phyloP scores from a whole-genome alignment of 2,329 filamentous ascomycete genomes.

The Calonectria naviculata region DNA sequence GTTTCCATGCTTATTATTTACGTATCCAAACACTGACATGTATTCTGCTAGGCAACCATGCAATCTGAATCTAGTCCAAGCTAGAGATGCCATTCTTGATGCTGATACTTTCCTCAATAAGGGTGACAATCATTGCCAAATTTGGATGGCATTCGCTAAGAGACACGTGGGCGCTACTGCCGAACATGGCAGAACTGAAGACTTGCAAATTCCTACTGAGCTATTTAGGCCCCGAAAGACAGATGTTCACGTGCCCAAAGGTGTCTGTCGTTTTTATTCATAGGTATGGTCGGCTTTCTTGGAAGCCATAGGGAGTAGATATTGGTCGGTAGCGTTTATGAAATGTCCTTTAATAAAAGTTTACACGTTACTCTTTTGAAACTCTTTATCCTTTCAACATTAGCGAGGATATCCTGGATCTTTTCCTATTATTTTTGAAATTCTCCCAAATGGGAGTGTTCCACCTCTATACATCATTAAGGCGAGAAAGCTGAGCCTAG shows the following conservation, averaged over 20 bases:
- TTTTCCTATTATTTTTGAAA: no score
- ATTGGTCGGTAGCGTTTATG: no score
- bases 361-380: no score
- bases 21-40: no score
- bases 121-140: not conserved
- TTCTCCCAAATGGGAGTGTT: no score
- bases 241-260: not conserved
- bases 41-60: not conserved
- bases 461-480: no score
- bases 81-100: not conserved
- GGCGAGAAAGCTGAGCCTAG: no score
- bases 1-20: no score
- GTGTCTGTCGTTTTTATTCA: not conserved
- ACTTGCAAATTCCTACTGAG: not conserved
- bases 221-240: not conserved
- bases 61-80: not conserved
- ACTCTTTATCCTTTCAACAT: no score
- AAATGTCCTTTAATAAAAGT: no score
- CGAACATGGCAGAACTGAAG: not conserved
- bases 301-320: no score
- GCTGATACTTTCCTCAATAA: not conserved
- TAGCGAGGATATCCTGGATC: no score
- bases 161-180: not conserved
- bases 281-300: not conserved
- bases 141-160: not conserved